Base-by-base conservation (phyloP, 2,329 filamentous ascomycete genomes). In the Tolypocladium paradoxum region DNA sequence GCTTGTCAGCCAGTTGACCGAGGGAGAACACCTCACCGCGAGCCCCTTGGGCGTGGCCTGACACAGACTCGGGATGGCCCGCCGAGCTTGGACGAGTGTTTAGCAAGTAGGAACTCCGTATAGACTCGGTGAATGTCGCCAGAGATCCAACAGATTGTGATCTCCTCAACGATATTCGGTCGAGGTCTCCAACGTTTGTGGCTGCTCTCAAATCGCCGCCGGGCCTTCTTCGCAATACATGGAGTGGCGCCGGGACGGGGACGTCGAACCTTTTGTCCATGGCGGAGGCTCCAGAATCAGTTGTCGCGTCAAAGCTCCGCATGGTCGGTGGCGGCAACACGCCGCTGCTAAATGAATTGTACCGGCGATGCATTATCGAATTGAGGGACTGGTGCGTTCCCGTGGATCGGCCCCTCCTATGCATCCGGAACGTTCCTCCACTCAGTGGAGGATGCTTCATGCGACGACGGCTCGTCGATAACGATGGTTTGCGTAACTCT, bases 171-270 rank as follows among this genome's bases (percentile, higher is more conserved):
- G 71, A 68, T 16, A 70, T 62, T 9, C 69, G 63, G 47, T 84
- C 79, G 4, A 84, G 65, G 34, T 88, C 84, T 40, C 79, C 78
- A 33, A 85, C 79, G 55, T 84, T 85, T 20, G 77, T 78, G 37
- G 81, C 85, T 18, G 83, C 85, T 56, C 85, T 79, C 48, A 93
- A 70, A 65, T 92, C 83, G 35, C 88, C 87, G 48, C 88, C 88
- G 7, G 87, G 88, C 16, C 84, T 78, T 63, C 88, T 76, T 55
- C 88, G 78, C 56, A 93, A 75, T 43, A 85, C 75, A 46, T 84
- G 79, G 7, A 80, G 69, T n/a, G 82, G 81, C 22, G 71, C 70
- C 1, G 78, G 75, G 48, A 76, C 65, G 2, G 74, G 50, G 9
- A 58, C 55, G 51, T 55, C 62, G 7, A 57, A 70, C 7, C 73